Base-by-base conservation (phyloP, 1,284 basidiomycete genomes). In the Boletellus deceptivus region DNA sequence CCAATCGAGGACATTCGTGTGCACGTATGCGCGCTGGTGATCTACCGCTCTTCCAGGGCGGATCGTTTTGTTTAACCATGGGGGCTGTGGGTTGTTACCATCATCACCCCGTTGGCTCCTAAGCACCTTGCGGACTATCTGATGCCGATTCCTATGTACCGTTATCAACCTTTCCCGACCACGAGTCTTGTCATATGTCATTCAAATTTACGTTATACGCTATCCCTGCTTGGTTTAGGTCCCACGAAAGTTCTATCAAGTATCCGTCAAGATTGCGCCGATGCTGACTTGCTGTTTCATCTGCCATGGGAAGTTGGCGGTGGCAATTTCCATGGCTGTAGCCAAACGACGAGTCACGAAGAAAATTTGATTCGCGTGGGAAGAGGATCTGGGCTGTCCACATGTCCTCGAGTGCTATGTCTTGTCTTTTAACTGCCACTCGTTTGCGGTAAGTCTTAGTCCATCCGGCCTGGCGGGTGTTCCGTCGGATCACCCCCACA, bases 81-180 rank as follows among this genome's bases (percentile, higher is more conserved):
- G 46, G 38, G 49, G 43, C 37, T 55, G 57, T 60, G 55, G n/a
- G 43, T 44, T 46, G 53, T 57, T 54, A 53, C 46, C 48, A 46
- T 50, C 53, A 41, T 37, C 46, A n/a, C 29, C 49, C 49, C 56
- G 36, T 39, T 29, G 43, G 44, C 43, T 55, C 44, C 46, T 51
- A 43, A 53, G 46, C 50, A 54, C 46, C 36, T 56, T 53, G 53
- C 53, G 66, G 64, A 65, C 63, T 62, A 48, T 69, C 53, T 54
- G 56, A 46, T 65, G 53, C 53, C 31, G 61, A 50, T 53, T 29
- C 43, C 52, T 57, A 65, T 62, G 64, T 67, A 65, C 54, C 42
- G 46, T 64, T 64, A 6, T 33, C 39, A 51, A 40, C 42, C 6
- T 50, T 50, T 50, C 36, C 46, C 35, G 31, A 49, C 58, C 45